These are phyloP conservation scores for Aspergillus amoenus DNA, from an alignment of 2,329 filamentous ascomycete genomes.

Conservation along the genomic window DNA sequence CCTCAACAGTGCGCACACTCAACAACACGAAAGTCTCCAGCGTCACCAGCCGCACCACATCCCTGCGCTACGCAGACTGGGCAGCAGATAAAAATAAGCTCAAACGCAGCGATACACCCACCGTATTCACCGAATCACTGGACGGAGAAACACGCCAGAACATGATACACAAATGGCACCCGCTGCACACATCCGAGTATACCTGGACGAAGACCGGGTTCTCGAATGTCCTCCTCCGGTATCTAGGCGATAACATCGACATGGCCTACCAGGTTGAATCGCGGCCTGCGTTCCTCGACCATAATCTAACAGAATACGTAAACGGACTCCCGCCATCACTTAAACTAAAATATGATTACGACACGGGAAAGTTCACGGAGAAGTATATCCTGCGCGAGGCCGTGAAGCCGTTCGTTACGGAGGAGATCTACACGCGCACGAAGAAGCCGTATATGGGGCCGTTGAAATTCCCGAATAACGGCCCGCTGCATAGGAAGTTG, in stretches of 20 bases:
- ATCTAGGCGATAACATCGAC: constrained; percentile 18
- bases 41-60: constrained; percentile 33
- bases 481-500: constrained; percentile 42
- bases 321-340: constrained; percentile 30
- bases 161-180: constrained; percentile 36
- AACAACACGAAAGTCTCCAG: constrained; percentile 39
- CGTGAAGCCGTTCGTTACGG: constrained; percentile 50
- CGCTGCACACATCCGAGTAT: constrained; percentile 26
- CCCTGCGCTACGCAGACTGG: constrained; percentile 36
- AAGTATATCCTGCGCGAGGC: constrained; percentile 56
- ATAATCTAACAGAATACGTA: constrained; percentile 30
- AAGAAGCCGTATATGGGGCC: constrained; percentile 54
- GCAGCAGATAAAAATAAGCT: constrained; percentile 20
- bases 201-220: constrained; percentile 8
- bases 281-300: constrained; percentile 32
- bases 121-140: constrained; percentile 6
- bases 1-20: constrained; percentile 32
- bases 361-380: constrained; percentile 36
- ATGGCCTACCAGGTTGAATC: constrained; percentile 31
- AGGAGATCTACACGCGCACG: constrained; percentile 51
- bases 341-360: constrained; percentile 22
- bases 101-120: constrained; percentile 13
- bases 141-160: neutral
- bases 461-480: constrained; percentile 40
- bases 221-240: constrained; percentile 15